These are phyloP conservation scores for Colletotrichum caudatum DNA, from an alignment of 2,329 filamentous ascomycete genomes.

Conservation along the genomic window DNA sequence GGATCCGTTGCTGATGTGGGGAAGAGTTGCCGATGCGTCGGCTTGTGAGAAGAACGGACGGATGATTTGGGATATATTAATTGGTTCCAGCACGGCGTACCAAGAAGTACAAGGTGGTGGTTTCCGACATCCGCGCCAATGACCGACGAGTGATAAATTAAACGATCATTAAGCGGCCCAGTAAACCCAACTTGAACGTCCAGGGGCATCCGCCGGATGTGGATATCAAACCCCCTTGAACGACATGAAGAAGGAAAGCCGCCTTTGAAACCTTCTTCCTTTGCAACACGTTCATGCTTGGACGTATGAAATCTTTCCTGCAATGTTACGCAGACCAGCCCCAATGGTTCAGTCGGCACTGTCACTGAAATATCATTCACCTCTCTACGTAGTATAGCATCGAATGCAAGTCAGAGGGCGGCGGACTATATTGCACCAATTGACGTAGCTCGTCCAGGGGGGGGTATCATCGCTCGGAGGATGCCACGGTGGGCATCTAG, in stretches of 20 bases:
- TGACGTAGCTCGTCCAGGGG: not conserved
- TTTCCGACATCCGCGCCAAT: not conserved
- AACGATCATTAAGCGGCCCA: not conserved
- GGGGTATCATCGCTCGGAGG: not conserved
- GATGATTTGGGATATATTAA: not conserved
- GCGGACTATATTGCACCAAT: not conserved
- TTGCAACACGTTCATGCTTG: not conserved
- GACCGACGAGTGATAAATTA: not conserved
- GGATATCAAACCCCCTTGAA: not conserved
- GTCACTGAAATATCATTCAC: not conserved
- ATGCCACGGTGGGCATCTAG: not conserved
- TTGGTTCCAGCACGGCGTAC: not conserved
- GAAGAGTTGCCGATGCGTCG: no score
- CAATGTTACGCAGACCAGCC: not conserved
- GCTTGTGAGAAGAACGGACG: no score
- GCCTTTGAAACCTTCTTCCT: not conserved
- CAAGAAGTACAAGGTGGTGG: not conserved
- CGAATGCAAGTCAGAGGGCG: not conserved
- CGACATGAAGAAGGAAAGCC: not conserved
- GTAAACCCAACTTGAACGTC: not conserved
- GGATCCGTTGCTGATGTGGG: no score
- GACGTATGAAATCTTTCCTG: not conserved
- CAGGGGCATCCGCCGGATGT: not conserved
- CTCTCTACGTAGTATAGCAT: not conserved
- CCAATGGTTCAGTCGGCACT: not conserved